Conservation (phyloP, 1,284 basidiomycete species). For the Leccinum holopus region DNA sequence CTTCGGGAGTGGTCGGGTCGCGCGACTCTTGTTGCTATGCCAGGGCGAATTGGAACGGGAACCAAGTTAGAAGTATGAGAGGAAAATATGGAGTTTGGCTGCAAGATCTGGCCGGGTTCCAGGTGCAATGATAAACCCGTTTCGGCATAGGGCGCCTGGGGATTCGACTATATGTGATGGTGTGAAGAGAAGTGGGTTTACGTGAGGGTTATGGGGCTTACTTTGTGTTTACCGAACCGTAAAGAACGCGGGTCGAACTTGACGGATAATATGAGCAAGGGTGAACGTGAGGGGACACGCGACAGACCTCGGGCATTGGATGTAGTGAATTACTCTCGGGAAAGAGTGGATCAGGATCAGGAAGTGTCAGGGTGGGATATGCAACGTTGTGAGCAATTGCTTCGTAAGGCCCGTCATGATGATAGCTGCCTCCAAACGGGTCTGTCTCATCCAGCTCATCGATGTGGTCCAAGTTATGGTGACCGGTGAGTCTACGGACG, state of each 20-base stretch:
- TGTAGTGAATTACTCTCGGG: slow-evolving; percentile 4
- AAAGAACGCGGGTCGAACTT: slow-evolving; percentile 15
- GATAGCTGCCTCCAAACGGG: slow-evolving; percentile 57
- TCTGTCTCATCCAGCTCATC: slow-evolving; percentile 74
- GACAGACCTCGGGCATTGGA: slow-evolving; percentile 26
- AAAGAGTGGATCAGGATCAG: slow-evolving; percentile 6
- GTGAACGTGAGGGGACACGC: not conserved
- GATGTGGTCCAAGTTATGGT: slow-evolving; percentile 59
- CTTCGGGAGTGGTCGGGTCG: slow-evolving; percentile 12
- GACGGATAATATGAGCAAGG: slow-evolving; percentile 12
- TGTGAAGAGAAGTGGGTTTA: slow-evolving; percentile 15
- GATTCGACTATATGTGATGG: slow-evolving; percentile 12
- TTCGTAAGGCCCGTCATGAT: slow-evolving; percentile 71
- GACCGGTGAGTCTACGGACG: slow-evolving; percentile 31
- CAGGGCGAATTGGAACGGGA: slow-evolving; percentile 3
- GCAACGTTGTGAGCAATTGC: slow-evolving; percentile 36
- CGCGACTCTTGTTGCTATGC: not conserved
- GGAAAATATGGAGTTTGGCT: slow-evolving; percentile 24
- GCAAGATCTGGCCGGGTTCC: slow-evolving; percentile 54
- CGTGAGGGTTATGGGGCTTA: slow-evolving; percentile 14
- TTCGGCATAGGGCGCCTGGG: slow-evolving; percentile 4
- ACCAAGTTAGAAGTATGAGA: slow-evolving; percentile 5
- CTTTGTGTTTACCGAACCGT: slow-evolving; percentile 15
- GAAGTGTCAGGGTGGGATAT: slow-evolving; percentile 11
- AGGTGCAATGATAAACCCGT: slow-evolving; percentile 42